Evolutionary conservation across 73 alveolate genomes (phyloP).

Genomic region (Symbiodinium natans): DNA sequence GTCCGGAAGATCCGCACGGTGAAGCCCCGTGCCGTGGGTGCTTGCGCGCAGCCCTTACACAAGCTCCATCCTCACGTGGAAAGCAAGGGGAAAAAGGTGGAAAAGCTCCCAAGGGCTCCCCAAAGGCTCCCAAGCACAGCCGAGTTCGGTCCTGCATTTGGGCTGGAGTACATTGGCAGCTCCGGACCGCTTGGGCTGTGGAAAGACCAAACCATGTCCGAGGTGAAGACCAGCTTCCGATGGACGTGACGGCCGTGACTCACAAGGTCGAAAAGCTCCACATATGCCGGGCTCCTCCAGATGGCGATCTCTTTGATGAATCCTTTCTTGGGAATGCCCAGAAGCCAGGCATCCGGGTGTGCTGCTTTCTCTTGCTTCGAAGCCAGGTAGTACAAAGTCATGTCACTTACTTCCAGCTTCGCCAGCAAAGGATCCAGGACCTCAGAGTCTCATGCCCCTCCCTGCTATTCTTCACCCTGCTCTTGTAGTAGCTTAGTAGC

Average conservation of each 20-base stretch:
- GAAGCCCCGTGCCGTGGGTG: not conserved
- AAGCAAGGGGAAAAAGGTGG: not conserved
- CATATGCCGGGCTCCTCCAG: slow-evolving; percentile 23
- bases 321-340: not conserved
- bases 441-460: not conserved
- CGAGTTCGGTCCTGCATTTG: slow-evolving; percentile 23
- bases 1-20: slow-evolving; percentile 66
- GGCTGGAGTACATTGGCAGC: slow-evolving; percentile 38
- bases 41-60: slow-evolving; percentile 22
- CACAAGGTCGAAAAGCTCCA: slow-evolving; percentile 40
- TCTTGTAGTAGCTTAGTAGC: no score
- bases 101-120: not conserved
- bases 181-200: slow-evolving; percentile 53
- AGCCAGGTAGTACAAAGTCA: not conserved
- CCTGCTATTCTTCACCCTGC: not conserved
- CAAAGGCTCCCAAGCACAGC: no score
- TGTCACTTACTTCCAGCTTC: not conserved
- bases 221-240: slow-evolving; percentile 53
- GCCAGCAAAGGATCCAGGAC: slow-evolving; percentile 29
- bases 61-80: slow-evolving; percentile 51
- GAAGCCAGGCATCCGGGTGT: not conserved
- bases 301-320: slow-evolving; percentile 40
- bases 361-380: not conserved
- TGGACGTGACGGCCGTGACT: slow-evolving; percentile 43
- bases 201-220: slow-evolving; percentile 63